These are phyloP conservation scores for Botrytis byssoidea DNA, from an alignment of 2,329 filamentous ascomycete genomes.

Conservation along the genomic window DNA sequence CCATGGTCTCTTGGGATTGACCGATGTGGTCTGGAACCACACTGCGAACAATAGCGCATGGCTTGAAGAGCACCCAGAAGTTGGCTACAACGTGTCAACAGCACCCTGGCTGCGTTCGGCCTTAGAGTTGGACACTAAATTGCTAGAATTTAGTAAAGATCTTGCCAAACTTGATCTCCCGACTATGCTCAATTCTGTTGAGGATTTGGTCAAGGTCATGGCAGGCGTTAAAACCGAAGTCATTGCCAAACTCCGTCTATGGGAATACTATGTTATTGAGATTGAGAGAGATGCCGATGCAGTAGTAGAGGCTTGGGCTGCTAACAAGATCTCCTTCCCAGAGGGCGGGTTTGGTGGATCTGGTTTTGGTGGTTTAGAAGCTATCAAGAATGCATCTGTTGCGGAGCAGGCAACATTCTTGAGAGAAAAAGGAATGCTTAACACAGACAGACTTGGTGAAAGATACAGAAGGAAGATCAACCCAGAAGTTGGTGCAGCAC, in stretches of 20 bases:
- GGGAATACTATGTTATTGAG: constrained; percentile 90
- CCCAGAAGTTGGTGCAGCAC: constrained; percentile 65
- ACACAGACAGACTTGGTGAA: constrained; percentile 73
- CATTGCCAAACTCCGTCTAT: constrained; percentile 73
- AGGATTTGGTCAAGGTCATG: constrained; percentile 80
- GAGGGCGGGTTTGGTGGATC: constrained; percentile 50
- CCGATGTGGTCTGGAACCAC: constrained; percentile 97
- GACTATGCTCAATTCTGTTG: constrained; percentile 64
- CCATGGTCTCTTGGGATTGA: constrained; percentile 81
- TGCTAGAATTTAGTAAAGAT: constrained; percentile 64
- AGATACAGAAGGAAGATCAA: constrained; percentile 73
- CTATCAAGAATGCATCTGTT: constrained; percentile 53
- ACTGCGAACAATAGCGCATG: constrained; percentile 94
- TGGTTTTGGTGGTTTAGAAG: constrained; percentile 50
- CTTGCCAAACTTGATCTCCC: constrained; percentile 71
- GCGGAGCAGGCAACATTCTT: constrained; percentile 58
- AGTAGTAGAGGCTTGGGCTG: constrained; percentile 69
- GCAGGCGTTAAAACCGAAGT: constrained; percentile 78
- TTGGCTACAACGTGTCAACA: constrained; percentile 90
- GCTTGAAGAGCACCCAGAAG: constrained; percentile 91
- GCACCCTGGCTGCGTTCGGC: constrained; percentile 74
- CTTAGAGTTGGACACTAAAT: constrained; percentile 73
- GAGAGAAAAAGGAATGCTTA: constrained; percentile 64
- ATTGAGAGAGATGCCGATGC: constrained; percentile 69
- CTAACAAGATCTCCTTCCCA: constrained; percentile 55